These are phyloP conservation scores for Pyropia haitanensis DNA, from an alignment of 23 red algal genomes.

Conservation along the genomic window DNA sequence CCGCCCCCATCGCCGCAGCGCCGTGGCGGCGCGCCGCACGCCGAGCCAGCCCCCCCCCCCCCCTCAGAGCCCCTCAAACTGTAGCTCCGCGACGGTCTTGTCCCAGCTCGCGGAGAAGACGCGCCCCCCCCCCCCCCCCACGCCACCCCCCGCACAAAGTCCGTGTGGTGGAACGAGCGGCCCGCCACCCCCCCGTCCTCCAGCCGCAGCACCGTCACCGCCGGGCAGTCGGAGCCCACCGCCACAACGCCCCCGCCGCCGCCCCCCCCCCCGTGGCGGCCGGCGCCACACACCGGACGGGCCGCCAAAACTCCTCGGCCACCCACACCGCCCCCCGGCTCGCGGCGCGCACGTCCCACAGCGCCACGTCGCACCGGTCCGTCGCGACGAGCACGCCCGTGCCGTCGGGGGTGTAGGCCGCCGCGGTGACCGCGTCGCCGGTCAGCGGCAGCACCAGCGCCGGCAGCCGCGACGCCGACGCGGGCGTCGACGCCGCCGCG, in stretches of 20 bases:
- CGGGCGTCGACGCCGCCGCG: too few relatives aligned
- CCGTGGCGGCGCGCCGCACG: too few relatives aligned
- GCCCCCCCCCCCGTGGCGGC: conserved; percentile 19
- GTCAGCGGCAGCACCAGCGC: conserved; percentile 44
- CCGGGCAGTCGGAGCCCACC: conserved; percentile 50
- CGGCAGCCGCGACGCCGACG: not conserved
- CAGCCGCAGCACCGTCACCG: conserved; percentile 41
- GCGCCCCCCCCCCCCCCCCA: conserved; percentile 40
- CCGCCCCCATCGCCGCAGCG: too few relatives aligned
- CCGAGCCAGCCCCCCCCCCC: not conserved
- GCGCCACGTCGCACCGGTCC: conserved; percentile 53
- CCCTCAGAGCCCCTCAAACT: not conserved
- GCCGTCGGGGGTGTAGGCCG: conserved; percentile 41
- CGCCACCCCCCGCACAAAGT: conserved; percentile 72
- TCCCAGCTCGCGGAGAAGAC: conserved; percentile 72
- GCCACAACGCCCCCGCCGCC: conserved; percentile 42
- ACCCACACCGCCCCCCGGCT: conserved; percentile 2
- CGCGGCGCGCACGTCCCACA: conserved; percentile 39
- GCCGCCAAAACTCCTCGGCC: conserved; percentile 25
- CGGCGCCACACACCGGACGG: conserved; percentile 33
- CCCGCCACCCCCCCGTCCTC: conserved; percentile 16
- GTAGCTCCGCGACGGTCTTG: conserved; percentile 57
- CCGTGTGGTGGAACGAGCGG: conserved; percentile 51
- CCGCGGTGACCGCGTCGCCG: conserved; percentile 36
- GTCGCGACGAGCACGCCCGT: conserved; percentile 36